These are phyloP conservation scores for Amanita rubescens DNA, from an alignment of 768 basidiomycete species.

Conservation along the genomic window DNA sequence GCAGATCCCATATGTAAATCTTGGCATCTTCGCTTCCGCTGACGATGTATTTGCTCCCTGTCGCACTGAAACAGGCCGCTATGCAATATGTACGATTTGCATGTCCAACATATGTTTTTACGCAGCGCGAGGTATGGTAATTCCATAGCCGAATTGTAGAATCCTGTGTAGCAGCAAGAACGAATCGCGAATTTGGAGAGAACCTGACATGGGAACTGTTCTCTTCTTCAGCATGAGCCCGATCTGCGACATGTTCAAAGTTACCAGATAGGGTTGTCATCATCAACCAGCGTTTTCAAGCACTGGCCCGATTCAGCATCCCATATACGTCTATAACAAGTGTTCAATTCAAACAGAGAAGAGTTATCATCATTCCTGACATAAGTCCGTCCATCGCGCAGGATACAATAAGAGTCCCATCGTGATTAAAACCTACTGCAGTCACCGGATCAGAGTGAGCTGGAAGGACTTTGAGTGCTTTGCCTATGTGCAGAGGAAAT, in stretches of 20 bases:
- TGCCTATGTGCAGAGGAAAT: slow-evolving; percentile 40
- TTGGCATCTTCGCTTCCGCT: slow-evolving; percentile 90
- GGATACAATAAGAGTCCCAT: slow-evolving; percentile 91
- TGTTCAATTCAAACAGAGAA: neutral
- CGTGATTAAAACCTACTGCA: slow-evolving; percentile 87
- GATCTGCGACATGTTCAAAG: slow-evolving; percentile 10
- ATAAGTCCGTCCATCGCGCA: slow-evolving; percentile 97
- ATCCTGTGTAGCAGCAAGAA: slow-evolving; percentile 89
- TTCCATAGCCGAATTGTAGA: slow-evolving; percentile 95
- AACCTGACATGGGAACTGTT: slow-evolving; percentile 80
- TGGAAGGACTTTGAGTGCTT: slow-evolving; percentile 78
- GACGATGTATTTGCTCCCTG: slow-evolving; percentile 62
- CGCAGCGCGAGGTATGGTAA: slow-evolving; percentile 81
- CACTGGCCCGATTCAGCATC: slow-evolving; percentile 97
- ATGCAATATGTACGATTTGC: slow-evolving; percentile 81
- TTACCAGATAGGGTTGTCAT: slow-evolving; percentile 90
- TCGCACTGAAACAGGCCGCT: slow-evolving; percentile 56
- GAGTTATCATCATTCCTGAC: slow-evolving; percentile 40
- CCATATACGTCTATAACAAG: slow-evolving; percentile 78
- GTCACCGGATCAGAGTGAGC: slow-evolving; percentile 98
- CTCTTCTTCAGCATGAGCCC: neutral
- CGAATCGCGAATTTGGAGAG: slow-evolving; percentile 86
- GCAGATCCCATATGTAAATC: slow-evolving; percentile 85
- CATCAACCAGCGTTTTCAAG: slow-evolving; percentile 93
- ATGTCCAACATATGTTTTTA: slow-evolving; percentile 90